Base-by-base conservation (phyloP, 1,284 basidiomycete genomes). In the Gymnopus androsaceus region DNA sequence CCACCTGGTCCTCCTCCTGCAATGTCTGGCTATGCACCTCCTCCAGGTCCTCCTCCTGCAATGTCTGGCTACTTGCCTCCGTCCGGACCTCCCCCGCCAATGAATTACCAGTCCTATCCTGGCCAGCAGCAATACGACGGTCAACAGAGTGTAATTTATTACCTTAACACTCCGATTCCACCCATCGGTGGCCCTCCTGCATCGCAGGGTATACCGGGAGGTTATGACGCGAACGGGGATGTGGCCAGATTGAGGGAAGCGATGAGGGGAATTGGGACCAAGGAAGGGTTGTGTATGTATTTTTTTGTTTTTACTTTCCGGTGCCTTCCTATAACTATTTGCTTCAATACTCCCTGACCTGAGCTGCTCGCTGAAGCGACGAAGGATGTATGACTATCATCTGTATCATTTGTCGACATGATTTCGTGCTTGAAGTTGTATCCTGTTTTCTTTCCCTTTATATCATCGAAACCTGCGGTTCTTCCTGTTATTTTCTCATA, bases 191-290 rank as follows among this genome's bases (percentile, higher is more conserved):
- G 34, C 14, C 36, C 47, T 8, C 36, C 36, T 15, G 17, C 37
- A 9, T 1, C 21, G 55, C 17, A 57, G 57, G 57, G 62, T 64
- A n/a, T 64, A 69, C 66, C 64, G 1, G 72, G 71, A 23, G n/a
- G n/a, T n/a, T 73, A 71, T 40, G 65, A 73, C 33, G 68, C 71
- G 3, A 56, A 55, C 15, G 54, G 28, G 21, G 68, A 70, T 40
- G 64, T 65, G n/a, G 67, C 67, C 25, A 61, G 61, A 23, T 61
- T 72, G 9, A 63, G 64, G 50, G 62, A 64, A 17, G 69, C 68
- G 2, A 68, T 65, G 46, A 70, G 67, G 54, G 66, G 68, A 5
- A 61, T 66, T 40, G 65, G 65, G 25, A 65, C 65, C 2, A 57
- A 67, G 45, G 67, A 69, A 46, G 45, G 47, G 4, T 40, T 55